Conservation (phyloP, 768 basidiomycete genomes). For the Xanthoconium stramineum region DNA sequence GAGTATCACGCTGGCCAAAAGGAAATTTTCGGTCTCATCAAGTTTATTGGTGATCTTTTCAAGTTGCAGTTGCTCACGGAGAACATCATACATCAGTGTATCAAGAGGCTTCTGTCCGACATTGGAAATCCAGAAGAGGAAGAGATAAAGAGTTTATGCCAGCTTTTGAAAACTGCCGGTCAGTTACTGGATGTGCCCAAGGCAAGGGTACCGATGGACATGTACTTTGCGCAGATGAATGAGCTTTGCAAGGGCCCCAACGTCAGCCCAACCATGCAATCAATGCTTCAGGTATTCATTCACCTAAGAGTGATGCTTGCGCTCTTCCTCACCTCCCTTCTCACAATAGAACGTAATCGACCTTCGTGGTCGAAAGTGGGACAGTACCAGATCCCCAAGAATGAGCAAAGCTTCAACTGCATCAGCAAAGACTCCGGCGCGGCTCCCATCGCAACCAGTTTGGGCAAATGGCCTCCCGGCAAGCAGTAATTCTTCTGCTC, state of each 20-base stretch:
- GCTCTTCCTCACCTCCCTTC: conserved; percentile 39
- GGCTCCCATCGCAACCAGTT: conserved; percentile 79
- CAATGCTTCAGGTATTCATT: conserved; percentile 81
- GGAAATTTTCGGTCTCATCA: too few species aligned
- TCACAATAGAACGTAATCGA: conserved; percentile 79
- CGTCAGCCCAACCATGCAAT: conserved; percentile 84
- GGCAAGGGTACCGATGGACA: conserved; percentile 81
- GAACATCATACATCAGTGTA: conserved; percentile 97
- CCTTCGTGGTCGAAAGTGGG: conserved; percentile 81
- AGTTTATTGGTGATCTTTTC: too few species aligned
- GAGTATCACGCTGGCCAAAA: too few species aligned
- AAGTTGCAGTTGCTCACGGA: conserved; percentile 55
- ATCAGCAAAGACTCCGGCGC: conserved; percentile 71
- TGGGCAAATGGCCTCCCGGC: conserved; percentile 88
- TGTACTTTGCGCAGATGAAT: conserved; percentile 90
- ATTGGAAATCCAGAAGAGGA: conserved; percentile 96
- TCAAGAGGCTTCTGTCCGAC: conserved; percentile 91
- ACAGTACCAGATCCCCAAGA: too few species aligned
- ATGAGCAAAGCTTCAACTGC: conserved; percentile 91
- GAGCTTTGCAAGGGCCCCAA: conserved; percentile 70
- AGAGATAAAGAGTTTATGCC: conserved; percentile 94
- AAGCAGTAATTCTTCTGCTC: conserved; percentile 42
- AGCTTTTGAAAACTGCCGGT: conserved; percentile 87
- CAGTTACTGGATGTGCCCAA: conserved; percentile 76
- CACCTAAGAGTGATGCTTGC: not conserved